Evolutionary conservation across 2,329 filamentous ascomycete species (phyloP), one percentile per base, ranked within the genome.

Genomic region (Neonectria hederae): DNA sequence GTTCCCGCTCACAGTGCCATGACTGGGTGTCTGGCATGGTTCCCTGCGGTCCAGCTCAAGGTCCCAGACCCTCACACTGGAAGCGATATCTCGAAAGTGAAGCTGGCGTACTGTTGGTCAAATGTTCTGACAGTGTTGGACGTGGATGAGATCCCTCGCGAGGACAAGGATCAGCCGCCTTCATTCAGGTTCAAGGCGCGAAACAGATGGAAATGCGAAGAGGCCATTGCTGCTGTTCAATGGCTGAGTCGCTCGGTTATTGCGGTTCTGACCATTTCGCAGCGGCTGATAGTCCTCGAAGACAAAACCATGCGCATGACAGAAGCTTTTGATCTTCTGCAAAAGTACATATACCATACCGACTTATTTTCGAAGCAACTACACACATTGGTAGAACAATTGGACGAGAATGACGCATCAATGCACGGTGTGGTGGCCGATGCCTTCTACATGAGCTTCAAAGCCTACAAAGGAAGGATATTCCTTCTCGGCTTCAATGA

Each of bases 381-480:
- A 13, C 91, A 93, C 73, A 86, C 83, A 19, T 86, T 98, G 6
- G 93, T 99, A 22, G 96, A 98, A 77, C 90, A 94, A 65, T 83
- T 96, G 19, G 91, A 97, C 68, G 94, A 97, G 70, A 89, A 94
- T 63, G 94, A 97, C 72, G 84, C 88, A 0, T 92, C 93, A 0
- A 92, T 98, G 89, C 96, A 98, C 79, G 95, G 95, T 2, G 94
- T 98, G 9, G 93, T 98, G 52, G 95, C 95, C 8, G 96, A 99
- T 83, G 96, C 94, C 0, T 99, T 97, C 72, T 95, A 95, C 76
- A 98, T 98, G 93, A 97, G 95, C 78, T 95, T 98, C 79, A 93
- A 92, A 74, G 87, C 93, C 4, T 99, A 98, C 81, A 99, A 98
- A 78, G 94, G 96, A 5, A 88, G 95, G 30, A 84, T 97, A 38